Percentiles rank a stretch among this genome's conserved stretches.
Evolutionary conservation across 148 eudicot species (phyloP).

Genomic region (Arctostaphylos glauca): DNA sequence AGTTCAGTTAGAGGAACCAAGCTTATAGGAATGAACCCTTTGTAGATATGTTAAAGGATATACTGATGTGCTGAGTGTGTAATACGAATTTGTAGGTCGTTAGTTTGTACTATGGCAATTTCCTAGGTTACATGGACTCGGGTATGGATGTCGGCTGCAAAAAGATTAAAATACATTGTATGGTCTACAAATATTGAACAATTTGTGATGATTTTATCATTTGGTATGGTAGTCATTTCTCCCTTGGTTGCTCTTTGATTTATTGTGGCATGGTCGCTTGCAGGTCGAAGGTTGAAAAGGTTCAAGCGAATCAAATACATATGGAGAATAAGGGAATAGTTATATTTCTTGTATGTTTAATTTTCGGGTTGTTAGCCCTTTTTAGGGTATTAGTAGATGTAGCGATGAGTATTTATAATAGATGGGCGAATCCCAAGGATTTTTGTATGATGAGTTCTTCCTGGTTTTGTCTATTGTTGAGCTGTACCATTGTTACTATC

Average conservation of each 20-base stretch:
- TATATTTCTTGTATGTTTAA: slow-evolving; percentile 56
- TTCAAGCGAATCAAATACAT: slow-evolving; percentile 59
- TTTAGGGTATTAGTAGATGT: slow-evolving; percentile 48
- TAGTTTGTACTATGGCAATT: background rate
- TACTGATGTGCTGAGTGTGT: background rate
- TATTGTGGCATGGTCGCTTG: background rate
- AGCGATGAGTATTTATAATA: slow-evolving; percentile 40
- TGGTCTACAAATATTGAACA: background rate
- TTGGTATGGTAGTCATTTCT: background rate
- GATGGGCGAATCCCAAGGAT: slow-evolving; percentile 56
- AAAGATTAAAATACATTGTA: background rate
- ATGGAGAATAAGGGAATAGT: slow-evolving; percentile 88
- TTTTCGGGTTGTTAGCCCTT: slow-evolving; percentile 58
- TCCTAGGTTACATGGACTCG: background rate
- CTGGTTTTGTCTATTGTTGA: slow-evolving; percentile 66
- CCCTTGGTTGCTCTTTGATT: background rate
- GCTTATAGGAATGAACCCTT: background rate
- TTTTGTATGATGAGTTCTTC: slow-evolving; percentile 72
- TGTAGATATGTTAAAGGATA: background rate
- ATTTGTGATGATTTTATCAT: background rate
- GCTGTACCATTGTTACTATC: slow-evolving; percentile 51
- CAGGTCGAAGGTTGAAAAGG: slow-evolving; percentile 75
- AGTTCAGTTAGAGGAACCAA: background rate
- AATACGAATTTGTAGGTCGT: background rate
- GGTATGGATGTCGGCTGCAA: too few species aligned